Percentiles rank a stretch among this genome's conserved stretches.
phyloP scores from a whole-genome alignment of 2,329 filamentous ascomycete genomes.

The Neonectria magnoliae region DNA sequence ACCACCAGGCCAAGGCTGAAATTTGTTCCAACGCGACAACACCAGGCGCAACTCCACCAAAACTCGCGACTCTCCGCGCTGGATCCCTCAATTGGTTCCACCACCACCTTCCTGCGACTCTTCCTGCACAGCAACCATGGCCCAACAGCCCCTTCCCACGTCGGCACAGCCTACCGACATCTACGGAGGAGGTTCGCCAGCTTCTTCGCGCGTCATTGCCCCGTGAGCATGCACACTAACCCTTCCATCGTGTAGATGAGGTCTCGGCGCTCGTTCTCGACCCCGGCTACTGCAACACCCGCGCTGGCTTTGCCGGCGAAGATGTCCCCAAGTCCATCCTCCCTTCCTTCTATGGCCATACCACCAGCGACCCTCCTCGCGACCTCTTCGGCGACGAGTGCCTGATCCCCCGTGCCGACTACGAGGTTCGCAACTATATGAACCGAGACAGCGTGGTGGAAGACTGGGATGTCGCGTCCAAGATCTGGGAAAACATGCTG shows the following conservation, averaged over 20 bases:
- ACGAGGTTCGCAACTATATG: conserved; percentile 94
- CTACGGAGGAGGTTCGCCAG: conserved; percentile 67
- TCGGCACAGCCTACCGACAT: conserved; percentile 69
- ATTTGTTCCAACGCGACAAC: conserved; percentile 47
- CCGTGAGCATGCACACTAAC: conserved; percentile 31
- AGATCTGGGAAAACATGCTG: conserved; percentile 93
- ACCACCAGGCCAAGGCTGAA: conserved; percentile 45
- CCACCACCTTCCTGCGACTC: conserved; percentile 23
- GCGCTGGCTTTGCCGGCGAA: conserved; percentile 97
- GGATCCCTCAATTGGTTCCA: conserved; percentile 41
- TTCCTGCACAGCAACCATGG: conserved; percentile 53
- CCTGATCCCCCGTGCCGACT: conserved; percentile 77
- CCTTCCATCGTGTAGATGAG: conserved; percentile 73
- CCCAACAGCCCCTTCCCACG: conserved; percentile 65
- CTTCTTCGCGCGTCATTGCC: conserved; percentile 31
- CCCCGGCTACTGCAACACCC: conserved; percentile 88
- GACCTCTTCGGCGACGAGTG: conserved; percentile 91
- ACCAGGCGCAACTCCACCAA: conserved; percentile 42
- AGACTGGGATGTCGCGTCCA: conserved; percentile 92
- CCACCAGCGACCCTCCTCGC: conserved; percentile 57
- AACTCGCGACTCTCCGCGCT: conserved; percentile 38
- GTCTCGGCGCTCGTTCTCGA: conserved; percentile 97
- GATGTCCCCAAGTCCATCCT: conserved; percentile 95
- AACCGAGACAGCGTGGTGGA: conserved; percentile 88
- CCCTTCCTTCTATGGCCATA: conserved; percentile 85